phyloP scores from a whole-genome alignment of 441 rosid species.

The Geranium incanum region DNA sequence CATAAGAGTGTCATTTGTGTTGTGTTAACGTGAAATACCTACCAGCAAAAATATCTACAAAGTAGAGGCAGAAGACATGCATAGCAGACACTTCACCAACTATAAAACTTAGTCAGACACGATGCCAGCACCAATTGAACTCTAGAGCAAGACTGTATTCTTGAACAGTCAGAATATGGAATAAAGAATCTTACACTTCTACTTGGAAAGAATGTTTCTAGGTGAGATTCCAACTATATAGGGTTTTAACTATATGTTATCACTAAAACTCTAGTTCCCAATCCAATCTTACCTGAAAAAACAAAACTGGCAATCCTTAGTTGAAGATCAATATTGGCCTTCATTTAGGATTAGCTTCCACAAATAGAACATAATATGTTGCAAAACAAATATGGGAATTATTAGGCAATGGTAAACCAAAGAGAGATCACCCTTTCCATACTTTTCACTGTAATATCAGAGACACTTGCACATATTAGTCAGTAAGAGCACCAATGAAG shows the following conservation, averaged over 20 bases:
- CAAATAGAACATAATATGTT: not conserved
- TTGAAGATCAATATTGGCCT: not conserved
- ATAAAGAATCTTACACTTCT: not conserved
- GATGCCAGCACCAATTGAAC: not conserved
- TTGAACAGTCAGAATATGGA: not conserved
- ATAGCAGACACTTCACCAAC: not conserved
- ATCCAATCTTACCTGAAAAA: not conserved
- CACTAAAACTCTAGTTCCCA: not conserved
- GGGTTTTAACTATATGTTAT: not conserved
- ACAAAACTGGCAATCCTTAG: not conserved
- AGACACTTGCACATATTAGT: not conserved
- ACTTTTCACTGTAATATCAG: not conserved
- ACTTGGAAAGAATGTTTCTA: not conserved
- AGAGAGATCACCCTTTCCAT: not conserved
- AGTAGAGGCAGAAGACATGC: not conserved
- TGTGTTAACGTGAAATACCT: not conserved
- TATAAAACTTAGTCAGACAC: not conserved
- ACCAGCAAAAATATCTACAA: not conserved
- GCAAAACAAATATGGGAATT: not conserved
- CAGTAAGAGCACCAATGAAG: conserved; percentile 1
- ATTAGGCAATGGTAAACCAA: not conserved
- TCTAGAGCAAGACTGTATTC: not conserved
- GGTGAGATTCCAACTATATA: not conserved
- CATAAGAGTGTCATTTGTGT: conserved; percentile 1
- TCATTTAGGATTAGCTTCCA: not conserved